Base-by-base conservation (phyloP, 352 stramenopile species). In the Phytophthora crassamura region DNA sequence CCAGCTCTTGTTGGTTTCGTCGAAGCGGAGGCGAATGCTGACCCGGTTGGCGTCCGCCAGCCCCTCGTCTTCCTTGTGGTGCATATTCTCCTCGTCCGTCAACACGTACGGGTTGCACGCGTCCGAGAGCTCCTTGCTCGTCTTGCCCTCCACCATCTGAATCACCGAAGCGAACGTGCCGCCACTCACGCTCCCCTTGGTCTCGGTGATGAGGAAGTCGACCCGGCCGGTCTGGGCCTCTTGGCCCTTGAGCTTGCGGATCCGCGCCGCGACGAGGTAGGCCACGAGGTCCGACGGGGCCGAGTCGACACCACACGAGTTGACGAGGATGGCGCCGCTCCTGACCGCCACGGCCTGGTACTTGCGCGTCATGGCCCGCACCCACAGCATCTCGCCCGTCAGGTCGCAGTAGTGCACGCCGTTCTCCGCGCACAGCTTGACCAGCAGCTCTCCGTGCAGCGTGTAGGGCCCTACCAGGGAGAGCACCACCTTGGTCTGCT, bases 381-480 rank as follows among this genome's bases (percentile, higher is more conserved):
- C 82, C 90, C 90, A 98, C 25, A 75, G 33, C 43, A 86, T 74
- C 75, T 98, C 93, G n/a, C 88, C 91, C 5, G 91, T 95, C 32
- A 97, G 84, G 59, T 98, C 91, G 42, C 75, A 88, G 77, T 97
- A 97, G 72, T 97, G 75, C n/a, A 91, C 90, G 33, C 91, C 90
- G 60, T 85, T 80, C 51, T 91, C 80, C 10, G 85, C 89, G 67
- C 90, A 98, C 33, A 80, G 59, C 40, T 88, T 68, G 7, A 98
- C 80, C 22, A 98, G 72, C 33, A 75, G 49, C 14, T 69, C 75
- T n/a, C 86, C 85, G 59, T 97, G 94, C 7, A 87, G 67, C 10
- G 66, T 59, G 71, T 93, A 98, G 11, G 91, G 91, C 0, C 89
- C 90, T 8, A 82, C 89, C 7, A 91, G 79, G 14, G 87, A 84